Evolutionary conservation across 2,329 filamentous ascomycete species (phyloP).

Genomic region (Cercospora brassicicola): DNA sequence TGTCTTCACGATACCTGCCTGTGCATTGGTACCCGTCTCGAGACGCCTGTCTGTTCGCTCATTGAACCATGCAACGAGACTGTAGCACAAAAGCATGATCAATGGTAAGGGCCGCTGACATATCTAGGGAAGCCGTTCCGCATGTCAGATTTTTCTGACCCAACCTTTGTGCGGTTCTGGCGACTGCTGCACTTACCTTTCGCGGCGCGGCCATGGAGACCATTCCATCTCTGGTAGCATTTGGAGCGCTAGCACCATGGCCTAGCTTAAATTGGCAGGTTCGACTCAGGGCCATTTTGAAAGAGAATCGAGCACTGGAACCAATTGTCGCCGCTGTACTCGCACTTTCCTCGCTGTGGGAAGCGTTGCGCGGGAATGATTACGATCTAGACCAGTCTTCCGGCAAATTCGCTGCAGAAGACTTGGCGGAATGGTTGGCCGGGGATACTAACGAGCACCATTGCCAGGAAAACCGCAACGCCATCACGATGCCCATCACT

Average conservation of each 20-base stretch:
- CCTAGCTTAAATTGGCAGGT: background rate
- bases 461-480: background rate
- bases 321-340: slow-evolving; percentile 3
- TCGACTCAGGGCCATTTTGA: background rate
- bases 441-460: background rate
- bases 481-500: slow-evolving; percentile 8
- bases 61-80: background rate
- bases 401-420: background rate
- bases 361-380: background rate
- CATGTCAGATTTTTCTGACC: background rate
- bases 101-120: background rate
- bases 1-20: background rate
- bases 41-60: background rate
- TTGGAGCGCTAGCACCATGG: slow-evolving; percentile 1
- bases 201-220: background rate
- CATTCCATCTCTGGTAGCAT: slow-evolving; percentile 1
- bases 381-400: background rate
- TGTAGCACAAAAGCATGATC: background rate
- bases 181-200: background rate
- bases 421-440: background rate
- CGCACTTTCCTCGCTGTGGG: slow-evolving; percentile 6
- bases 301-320: background rate
- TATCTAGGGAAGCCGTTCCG: background rate
- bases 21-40: background rate
- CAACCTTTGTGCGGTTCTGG: background rate